Percentiles rank a stretch among this genome's conserved stretches.
These are phyloP conservation scores for Erodium trifolium DNA, from an alignment of 441 rosid species.

Conservation along the genomic window DNA sequence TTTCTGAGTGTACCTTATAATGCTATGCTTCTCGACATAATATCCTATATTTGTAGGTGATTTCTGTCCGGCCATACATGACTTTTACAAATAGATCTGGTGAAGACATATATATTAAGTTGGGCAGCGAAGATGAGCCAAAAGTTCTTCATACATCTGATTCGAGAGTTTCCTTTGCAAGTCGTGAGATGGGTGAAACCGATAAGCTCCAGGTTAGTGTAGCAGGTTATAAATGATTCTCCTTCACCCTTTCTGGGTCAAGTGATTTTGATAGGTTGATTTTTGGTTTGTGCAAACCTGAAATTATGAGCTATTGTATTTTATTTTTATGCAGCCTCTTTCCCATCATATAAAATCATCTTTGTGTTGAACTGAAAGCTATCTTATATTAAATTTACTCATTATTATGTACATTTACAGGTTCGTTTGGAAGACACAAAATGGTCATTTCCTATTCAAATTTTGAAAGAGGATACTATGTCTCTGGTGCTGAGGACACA, in stretches of 20 bases:
- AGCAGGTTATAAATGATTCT: slow-evolving; percentile 14
- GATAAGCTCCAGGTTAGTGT: slow-evolving; percentile 81
- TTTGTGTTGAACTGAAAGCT: neutral
- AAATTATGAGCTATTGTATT: neutral
- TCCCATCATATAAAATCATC: neutral
- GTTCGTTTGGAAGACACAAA: slow-evolving; percentile 71
- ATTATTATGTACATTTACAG: slow-evolving; percentile 29
- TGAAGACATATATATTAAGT: slow-evolving; percentile 59
- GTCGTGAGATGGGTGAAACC: slow-evolving; percentile 39
- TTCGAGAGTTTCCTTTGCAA: slow-evolving; percentile 71
- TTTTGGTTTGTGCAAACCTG: neutral
- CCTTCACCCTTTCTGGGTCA: slow-evolving; percentile 6
- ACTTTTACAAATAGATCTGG: slow-evolving; percentile 94
- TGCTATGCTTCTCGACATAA: slow-evolving; percentile 14
- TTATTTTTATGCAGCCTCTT: slow-evolving; percentile 1
- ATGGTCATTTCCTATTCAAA: slow-evolving; percentile 92
- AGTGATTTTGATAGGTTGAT: slow-evolving; percentile 5
- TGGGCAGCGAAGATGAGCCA: slow-evolving; percentile 70
- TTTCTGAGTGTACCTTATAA: slow-evolving; percentile 5
- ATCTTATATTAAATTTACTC: neutral
- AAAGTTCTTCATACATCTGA: slow-evolving; percentile 74
- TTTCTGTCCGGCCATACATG: slow-evolving; percentile 88
- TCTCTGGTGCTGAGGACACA: slow-evolving; percentile 62
- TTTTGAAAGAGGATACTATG: slow-evolving; percentile 80
- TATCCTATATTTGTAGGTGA: slow-evolving; percentile 43